Conservation (phyloP, 306 rosid genomes). For the Astragalus glycyphyllos region DNA sequence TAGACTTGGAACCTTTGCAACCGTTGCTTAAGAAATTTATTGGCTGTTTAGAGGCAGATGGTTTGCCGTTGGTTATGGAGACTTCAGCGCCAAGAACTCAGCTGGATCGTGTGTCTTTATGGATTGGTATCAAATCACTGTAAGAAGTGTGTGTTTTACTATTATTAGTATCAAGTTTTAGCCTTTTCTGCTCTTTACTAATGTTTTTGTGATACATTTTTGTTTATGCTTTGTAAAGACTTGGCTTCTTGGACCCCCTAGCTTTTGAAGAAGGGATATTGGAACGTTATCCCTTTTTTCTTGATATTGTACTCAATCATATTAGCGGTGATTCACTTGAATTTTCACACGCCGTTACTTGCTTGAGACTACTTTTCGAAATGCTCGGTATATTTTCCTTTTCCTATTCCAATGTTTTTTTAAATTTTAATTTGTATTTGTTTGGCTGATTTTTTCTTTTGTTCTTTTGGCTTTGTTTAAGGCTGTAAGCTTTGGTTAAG, state of each 20-base stretch:
- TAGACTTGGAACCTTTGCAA: slow-evolving; percentile 91
- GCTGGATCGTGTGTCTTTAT: slow-evolving; percentile 75
- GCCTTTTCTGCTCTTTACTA: slow-evolving; percentile 22
- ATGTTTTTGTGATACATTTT: slow-evolving; percentile 38
- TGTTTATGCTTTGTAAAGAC: slow-evolving; percentile 60
- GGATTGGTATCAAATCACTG: slow-evolving; percentile 95
- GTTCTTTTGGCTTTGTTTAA: slow-evolving; percentile 49
- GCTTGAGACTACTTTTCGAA: slow-evolving; percentile 88
- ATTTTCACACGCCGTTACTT: slow-evolving; percentile 91
- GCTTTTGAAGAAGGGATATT: slow-evolving; percentile 98
- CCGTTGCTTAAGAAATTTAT: slow-evolving; percentile 86
- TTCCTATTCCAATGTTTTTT: background rate
- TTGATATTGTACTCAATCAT: slow-evolving; percentile 92
- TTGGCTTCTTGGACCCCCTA: slow-evolving; percentile 92
- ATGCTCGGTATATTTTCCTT: slow-evolving; percentile 73
- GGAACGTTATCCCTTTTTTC: slow-evolving; percentile 88
- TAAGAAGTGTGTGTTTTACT: slow-evolving; percentile 59
- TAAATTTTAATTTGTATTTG: slow-evolving; percentile 27
- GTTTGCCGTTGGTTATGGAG: slow-evolving; percentile 63
- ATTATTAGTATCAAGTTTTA: slow-evolving; percentile 30
- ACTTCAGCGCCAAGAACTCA: slow-evolving; percentile 66
- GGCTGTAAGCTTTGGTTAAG: slow-evolving; percentile 99
- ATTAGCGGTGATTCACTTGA: slow-evolving; percentile 83
- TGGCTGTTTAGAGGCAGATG: slow-evolving; percentile 73
- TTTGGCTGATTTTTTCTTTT: slow-evolving; percentile 43